Evolutionary conservation across 192 early-diverging fungal genomes (phyloP), one percentile per base, ranked within the genome.

Genomic region (Diversispora epigaea): DNA sequence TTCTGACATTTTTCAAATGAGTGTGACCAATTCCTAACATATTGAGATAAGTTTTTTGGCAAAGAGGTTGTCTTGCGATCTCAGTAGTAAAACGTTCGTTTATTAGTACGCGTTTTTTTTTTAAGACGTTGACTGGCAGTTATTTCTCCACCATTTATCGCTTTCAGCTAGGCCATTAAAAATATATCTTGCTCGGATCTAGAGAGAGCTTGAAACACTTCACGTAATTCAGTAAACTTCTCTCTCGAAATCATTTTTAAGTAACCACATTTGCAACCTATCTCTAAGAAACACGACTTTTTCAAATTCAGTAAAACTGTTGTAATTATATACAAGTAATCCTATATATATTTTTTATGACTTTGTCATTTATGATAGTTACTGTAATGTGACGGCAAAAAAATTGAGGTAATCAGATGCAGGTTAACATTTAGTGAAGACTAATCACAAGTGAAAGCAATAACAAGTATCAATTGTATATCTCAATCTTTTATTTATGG

Each of bases 1-100:
- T 56, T 73, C 60, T 19, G n/a, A 57, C 32, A 73, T 56, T 73
- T 55, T 73, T 44, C 61, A 73, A 73, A 60, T 73, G 58, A 58
- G n/a, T 55, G 3, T 44, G 14, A 40, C 25, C 52, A 73, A 73
- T 73, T 57, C 62, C 62, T 4, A 64, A 45, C 62, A 64, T 64
- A 64, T 73, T 73, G 11, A 73, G 52, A 40, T 73, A 73, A 3
- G 71, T 73, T 57, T 73, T 40, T 39, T 73, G 55, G 10, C 52
- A 73, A 73, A 73, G 3, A 44, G n/a, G 52, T n/a, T 39, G 41
- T 60, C 60, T 61, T 25, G 32, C 41, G 49, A 71, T 71, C 25
- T n/a, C 69, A 71, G 17, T 25, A 50, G 4, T 71, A 71, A 12
- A 71, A 49, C 56, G 69, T 71, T 56, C 69, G 56, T 9, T 71